Percentiles rank a stretch among this genome's conserved stretches.
Conservation (phyloP, 2,329 filamentous ascomycete species). For the Scedosporium minutisporum region DNA sequence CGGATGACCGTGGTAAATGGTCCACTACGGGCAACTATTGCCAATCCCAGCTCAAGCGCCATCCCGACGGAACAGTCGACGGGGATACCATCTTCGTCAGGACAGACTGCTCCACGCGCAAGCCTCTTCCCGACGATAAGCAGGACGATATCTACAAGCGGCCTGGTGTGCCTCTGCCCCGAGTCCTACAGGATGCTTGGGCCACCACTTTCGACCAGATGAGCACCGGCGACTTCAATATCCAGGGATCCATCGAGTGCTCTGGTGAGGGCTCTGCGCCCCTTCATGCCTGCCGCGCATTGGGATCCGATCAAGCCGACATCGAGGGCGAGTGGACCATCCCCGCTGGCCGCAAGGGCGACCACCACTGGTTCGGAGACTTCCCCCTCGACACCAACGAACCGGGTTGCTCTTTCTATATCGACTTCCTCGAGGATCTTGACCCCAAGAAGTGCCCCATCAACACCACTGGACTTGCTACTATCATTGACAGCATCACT, state of each 20-base stretch:
- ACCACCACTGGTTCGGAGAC: not conserved
- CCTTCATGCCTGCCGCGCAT: not conserved
- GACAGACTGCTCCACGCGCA: conserved; percentile 12
- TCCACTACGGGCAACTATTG: conserved; percentile 5
- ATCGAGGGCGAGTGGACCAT: not conserved
- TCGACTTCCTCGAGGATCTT: not conserved
- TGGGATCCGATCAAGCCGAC: not conserved
- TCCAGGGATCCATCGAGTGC: conserved; percentile 1
- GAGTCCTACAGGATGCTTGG: conserved; percentile 9
- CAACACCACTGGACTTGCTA: not conserved
- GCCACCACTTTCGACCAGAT: conserved; percentile 9
- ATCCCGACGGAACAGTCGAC: conserved; percentile 3
- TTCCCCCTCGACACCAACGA: not conserved
- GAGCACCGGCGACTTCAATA: conserved; percentile 3
- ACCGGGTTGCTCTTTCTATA: not conserved
- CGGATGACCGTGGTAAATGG: not conserved
- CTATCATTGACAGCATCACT: not conserved
- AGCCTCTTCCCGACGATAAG: conserved; percentile 9
- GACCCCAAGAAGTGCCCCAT: not conserved
- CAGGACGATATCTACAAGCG: conserved; percentile 12
- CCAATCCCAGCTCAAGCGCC: conserved; percentile 5
- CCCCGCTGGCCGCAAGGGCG: not conserved
- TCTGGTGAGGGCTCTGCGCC: not conserved
- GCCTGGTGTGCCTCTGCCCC: conserved; percentile 10
- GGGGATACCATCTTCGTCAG: conserved; percentile 12